Base-by-base conservation (phyloP, 768 basidiomycete species). In the Obba rivulosa region DNA sequence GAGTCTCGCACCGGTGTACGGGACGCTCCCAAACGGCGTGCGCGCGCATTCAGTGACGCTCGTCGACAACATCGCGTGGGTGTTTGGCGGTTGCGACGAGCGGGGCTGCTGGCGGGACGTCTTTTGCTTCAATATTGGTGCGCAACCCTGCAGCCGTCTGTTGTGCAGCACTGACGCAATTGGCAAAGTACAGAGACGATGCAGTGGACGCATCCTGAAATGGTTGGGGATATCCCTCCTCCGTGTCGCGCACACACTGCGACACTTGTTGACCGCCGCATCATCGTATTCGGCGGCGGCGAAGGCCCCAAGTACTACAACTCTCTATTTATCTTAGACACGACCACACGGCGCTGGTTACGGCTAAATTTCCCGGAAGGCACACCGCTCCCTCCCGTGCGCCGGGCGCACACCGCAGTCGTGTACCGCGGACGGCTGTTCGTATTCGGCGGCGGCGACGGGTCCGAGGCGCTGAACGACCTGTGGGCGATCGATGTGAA, bases 391-490 rank as follows among this genome's bases (percentile, higher is more conserved):
- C 66, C 66, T 4, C 63, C 67, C 8, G 81, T 85, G 2, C 81
- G 94, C 8, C 81, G 94, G 22, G 92, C 94, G 1, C 94, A 97
- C 64, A 89, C 91, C 0, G 80, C 90, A 1, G 86, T 93, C 13
- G 67, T 81, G 18, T 83, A 91, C 58, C 69, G 71, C 23, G 74
- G 76, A 49, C 84, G 79, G 60, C 76, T 97, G 0, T 90, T 87
- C 72, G 67, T 96, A 3, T 96, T 95, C 58, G 94, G 92, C 8
- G 92, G 94, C n/a, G 93, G 94, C 2, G 94, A 92, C 50, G 94
- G 94, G 0, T 72, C 85, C 69, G 79, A 78, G n/a, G 92, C 94
- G 0, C 72, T 96, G 47, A 89, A 90, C 56, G 93, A 96, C 63
- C 69, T 94, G 17, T 95, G 92, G 92, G 80, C 85, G 14, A 69